Conservation (phyloP, 2,329 filamentous ascomycete species). For the Periconia digitata region DNA sequence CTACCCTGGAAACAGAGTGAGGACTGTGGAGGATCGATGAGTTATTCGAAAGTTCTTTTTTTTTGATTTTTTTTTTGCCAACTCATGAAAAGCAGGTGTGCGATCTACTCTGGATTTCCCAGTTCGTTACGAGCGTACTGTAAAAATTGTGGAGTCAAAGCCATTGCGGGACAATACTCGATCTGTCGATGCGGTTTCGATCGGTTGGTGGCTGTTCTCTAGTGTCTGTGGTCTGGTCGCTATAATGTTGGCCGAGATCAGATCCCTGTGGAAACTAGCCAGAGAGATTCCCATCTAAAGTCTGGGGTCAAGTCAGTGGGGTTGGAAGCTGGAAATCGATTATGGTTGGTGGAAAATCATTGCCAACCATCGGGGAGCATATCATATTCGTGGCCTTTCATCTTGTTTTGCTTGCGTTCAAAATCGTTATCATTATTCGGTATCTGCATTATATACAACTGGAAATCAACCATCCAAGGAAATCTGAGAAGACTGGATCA, state of each 20-base stretch:
- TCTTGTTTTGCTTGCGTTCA: no score
- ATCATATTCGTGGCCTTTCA: background rate
- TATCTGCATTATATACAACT: background rate
- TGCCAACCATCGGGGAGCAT: no score
- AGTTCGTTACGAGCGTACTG: slow-evolving; percentile 13
- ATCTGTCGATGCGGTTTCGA: background rate
- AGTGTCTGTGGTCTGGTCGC: background rate
- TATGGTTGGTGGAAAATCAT: no score
- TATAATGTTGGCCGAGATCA: background rate
- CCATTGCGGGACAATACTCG: background rate
- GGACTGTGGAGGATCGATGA: no score
- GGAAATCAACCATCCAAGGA: no score
- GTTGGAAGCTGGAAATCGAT: no score
- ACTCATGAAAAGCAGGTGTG: background rate
- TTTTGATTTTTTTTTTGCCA: no score
- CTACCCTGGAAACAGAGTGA: no score
- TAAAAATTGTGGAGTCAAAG: background rate
- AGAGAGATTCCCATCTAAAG: background rate
- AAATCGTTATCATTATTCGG: background rate
- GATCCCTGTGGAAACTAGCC: background rate
- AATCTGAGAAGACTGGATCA: no score
- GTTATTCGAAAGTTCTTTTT: no score
- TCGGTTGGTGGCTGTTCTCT: background rate
- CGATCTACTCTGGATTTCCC: slow-evolving; percentile 18
- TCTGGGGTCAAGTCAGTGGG: no score